phyloP scores from a whole-genome alignment of 352 stramenopile genomes.

The Pythium folliculosum region DNA sequence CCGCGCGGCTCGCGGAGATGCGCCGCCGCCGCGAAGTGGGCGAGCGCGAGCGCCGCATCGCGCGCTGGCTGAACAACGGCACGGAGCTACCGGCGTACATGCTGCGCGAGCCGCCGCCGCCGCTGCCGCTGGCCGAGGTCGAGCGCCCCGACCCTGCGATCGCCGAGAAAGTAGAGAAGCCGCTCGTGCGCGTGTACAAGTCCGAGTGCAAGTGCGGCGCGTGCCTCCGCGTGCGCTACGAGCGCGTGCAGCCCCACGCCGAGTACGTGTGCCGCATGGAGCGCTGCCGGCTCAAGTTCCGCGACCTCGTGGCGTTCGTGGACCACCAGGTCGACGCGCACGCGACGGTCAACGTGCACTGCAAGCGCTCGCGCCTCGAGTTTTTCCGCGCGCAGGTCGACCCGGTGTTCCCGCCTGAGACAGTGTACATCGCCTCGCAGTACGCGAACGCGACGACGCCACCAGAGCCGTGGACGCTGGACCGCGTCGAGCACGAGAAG shows the following conservation, averaged over 20 bases:
- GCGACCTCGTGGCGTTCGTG: conserved; percentile 42
- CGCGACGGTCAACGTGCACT: conserved; percentile 42
- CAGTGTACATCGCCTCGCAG: conserved; percentile 59
- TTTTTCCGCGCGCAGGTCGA: conserved; percentile 37
- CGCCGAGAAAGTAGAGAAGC: conserved; percentile 17
- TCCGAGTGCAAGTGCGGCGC: conserved; percentile 6
- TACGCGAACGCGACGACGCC: conserved; percentile 33
- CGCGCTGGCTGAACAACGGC: conserved; percentile 5
- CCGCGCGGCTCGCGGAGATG: not conserved
- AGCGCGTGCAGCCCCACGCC: not conserved
- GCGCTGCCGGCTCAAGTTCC: conserved; percentile 28
- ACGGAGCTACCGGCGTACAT: conserved; percentile 14
- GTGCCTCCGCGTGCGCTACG: not conserved
- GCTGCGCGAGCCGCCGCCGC: conserved; percentile 12
- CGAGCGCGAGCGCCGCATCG: conserved; percentile 16
- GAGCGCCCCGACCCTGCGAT: conserved; percentile 13
- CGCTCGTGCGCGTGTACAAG: not conserved
- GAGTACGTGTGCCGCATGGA: conserved; percentile 24
- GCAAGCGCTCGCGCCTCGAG: conserved; percentile 39
- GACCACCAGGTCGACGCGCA: conserved; percentile 65
- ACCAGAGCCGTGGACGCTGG: conserved; percentile 49
- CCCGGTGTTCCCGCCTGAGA: conserved; percentile 42
- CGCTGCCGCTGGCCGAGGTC: conserved; percentile 7
- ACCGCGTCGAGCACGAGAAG: conserved; percentile 44
- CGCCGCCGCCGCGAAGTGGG: not conserved